A percentile compares a stretch with the other conserved stretches of the same genome.
phyloP scores from a whole-genome alignment of 2,329 filamentous ascomycete species.

The Cryphonectria naterciae region DNA sequence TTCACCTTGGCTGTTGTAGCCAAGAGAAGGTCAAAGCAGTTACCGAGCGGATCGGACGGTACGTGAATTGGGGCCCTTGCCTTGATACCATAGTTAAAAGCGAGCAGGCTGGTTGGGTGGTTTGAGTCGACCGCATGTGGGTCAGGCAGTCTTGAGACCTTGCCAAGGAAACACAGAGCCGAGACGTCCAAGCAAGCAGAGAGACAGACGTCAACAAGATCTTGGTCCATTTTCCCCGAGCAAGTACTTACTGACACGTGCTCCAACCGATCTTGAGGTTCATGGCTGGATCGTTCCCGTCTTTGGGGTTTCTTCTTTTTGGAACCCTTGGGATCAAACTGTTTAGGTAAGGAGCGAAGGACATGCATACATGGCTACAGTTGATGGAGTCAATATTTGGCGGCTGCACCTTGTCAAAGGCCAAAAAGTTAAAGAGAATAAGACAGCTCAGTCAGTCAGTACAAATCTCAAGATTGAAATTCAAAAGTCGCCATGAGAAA shows the following conservation, averaged over 20 bases:
- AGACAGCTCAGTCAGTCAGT: too few relatives aligned
- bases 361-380: neutral
- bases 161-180: conserved; percentile 37
- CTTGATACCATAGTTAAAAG: neutral
- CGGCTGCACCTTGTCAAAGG: neutral
- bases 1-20: conserved; percentile 28
- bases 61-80: neutral
- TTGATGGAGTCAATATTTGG: neutral
- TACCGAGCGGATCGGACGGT: conserved; percentile 21
- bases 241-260: neutral
- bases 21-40: conserved; percentile 38
- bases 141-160: conserved; percentile 43
- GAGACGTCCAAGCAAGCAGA: conserved; percentile 7
- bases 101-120: conserved; percentile 34
- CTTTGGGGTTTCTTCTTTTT: neutral
- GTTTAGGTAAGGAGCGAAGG: neutral
- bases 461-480: too few relatives aligned
- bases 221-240: neutral
- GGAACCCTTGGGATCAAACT: neutral
- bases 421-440: neutral
- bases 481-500: neutral
- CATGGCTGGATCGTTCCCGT: neutral
- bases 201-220: neutral
- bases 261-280: neutral
- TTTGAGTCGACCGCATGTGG: conserved; percentile 32